These are phyloP conservation scores for Russula griseocarnosa DNA, from an alignment of 768 basidiomycete species.

Conservation along the genomic window DNA sequence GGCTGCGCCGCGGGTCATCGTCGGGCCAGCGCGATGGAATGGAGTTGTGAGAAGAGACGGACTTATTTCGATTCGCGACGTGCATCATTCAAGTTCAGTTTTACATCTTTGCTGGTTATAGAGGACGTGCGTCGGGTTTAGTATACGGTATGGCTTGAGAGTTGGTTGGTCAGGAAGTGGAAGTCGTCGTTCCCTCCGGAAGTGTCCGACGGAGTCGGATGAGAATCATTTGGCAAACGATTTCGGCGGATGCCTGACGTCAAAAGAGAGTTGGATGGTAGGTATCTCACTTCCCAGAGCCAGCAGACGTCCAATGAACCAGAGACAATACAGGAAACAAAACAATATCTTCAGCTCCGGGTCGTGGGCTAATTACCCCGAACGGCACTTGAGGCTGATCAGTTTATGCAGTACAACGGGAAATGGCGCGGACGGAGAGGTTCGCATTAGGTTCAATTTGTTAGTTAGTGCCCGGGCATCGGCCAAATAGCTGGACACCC, in stretches of 20 bases:
- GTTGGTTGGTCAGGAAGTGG: not conserved
- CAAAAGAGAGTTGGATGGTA: conserved; percentile 11
- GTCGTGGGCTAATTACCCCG: not conserved
- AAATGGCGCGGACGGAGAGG: not conserved
- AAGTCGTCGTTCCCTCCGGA: not conserved
- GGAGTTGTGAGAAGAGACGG: not conserved
- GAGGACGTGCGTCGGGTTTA: conserved; percentile 5
- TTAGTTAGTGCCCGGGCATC: conserved; percentile 13
- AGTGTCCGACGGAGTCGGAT: conserved; percentile 20
- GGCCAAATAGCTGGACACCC: not conserved
- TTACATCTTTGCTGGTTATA: conserved; percentile 5
- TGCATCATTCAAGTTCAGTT: conserved; percentile 4
- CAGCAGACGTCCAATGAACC: not conserved
- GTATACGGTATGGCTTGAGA: not conserved
- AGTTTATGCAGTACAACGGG: not conserved
- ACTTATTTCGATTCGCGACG: not conserved
- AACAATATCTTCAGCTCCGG: not conserved
- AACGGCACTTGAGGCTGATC: not conserved
- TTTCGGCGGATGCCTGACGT: conserved; percentile 6
- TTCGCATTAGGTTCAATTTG: conserved; percentile 10
- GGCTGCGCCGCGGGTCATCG: conserved; percentile 17
- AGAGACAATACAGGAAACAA: not conserved
- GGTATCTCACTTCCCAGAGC: not conserved
- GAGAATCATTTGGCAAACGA: not conserved
- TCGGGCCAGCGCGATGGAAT: not conserved